Conservation (phyloP, 2,329 filamentous ascomycete species). For the Ceratocystis variospora region DNA sequence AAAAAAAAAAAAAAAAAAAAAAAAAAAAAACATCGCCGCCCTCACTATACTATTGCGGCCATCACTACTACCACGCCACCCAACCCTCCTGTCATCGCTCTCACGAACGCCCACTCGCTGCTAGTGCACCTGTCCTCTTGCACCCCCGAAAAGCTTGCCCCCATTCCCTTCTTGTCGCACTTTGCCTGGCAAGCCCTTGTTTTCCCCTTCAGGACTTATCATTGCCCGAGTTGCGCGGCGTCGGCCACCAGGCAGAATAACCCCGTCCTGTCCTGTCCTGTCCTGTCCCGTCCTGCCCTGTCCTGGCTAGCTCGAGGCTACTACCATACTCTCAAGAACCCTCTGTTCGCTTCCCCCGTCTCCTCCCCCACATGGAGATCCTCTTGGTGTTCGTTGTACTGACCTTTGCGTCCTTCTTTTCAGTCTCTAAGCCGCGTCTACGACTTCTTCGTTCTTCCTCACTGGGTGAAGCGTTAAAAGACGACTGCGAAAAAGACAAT, state of each 20-base stretch:
- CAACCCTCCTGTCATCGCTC: background rate
- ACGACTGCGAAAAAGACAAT: background rate
- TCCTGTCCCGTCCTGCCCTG: too few relatives aligned
- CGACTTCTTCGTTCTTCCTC: conserved; percentile 16
- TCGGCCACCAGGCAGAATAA: too few relatives aligned
- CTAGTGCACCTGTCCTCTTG: background rate
- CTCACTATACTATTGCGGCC: background rate
- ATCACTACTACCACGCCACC: background rate
- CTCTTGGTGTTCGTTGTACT: conserved; percentile 14
- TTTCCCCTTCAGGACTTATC: too few relatives aligned
- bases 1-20: too few relatives aligned
- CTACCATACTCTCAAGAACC: background rate
- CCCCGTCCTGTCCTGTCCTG: too few relatives aligned
- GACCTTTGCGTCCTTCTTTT: conserved; percentile 14
- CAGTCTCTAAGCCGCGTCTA: conserved; percentile 18
- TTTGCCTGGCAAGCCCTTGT: too few relatives aligned
- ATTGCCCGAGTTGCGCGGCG: too few relatives aligned
- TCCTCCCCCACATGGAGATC: conserved; percentile 12
- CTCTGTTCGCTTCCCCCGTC: background rate
- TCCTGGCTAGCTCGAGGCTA: too few relatives aligned
- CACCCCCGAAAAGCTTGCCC: background rate
- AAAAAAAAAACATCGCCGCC: background rate
- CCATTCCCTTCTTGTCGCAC: background rate
- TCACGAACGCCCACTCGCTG: background rate
- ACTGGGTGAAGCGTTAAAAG: conserved; percentile 1